Conservation (phyloP, 1,139 yeast genomes). For the Hyphopichia buzzinii region DNA sequence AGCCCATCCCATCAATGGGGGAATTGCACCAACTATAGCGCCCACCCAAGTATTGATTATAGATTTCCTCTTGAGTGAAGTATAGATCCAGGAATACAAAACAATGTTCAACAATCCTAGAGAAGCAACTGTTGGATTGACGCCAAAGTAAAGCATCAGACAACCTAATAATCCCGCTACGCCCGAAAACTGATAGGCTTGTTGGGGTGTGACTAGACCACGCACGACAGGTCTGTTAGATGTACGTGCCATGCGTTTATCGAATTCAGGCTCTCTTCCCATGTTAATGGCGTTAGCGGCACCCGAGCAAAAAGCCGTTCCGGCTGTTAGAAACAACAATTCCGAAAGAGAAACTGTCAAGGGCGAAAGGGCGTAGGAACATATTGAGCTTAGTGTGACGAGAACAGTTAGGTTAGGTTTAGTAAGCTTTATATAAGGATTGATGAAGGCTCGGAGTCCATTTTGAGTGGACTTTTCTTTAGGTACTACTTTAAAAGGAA, state of each 20-base stretch:
- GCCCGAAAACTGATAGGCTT: conserved; percentile 81
- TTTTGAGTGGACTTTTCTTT: conserved; percentile 15
- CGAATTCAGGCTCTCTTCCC: conserved; percentile 94
- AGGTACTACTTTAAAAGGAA: conserved; percentile 61
- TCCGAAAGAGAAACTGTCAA: conserved; percentile 68
- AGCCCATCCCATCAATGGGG: conserved; percentile 99
- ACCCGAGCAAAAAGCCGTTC: conserved; percentile 86
- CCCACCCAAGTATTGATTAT: conserved; percentile 98
- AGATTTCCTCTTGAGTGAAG: conserved; percentile 81
- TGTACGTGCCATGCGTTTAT: conserved; percentile 85
- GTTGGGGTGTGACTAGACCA: conserved; percentile 69
- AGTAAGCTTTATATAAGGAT: conserved; percentile 73
- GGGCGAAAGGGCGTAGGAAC: conserved; percentile 93
- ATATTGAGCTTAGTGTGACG: conserved; percentile 87
- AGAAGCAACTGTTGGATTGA: conserved; percentile 78
- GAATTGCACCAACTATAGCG: conserved; percentile 96
- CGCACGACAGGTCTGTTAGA: conserved; percentile 87
- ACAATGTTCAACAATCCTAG: conserved; percentile 77
- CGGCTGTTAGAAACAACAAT: conserved; percentile 69
- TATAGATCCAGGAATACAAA: conserved; percentile 85
- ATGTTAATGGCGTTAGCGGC: conserved; percentile 96
- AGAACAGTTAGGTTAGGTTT: conserved; percentile 87
- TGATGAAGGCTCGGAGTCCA: conserved; percentile 32
- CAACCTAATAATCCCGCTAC: conserved; percentile 71
- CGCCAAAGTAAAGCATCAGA: conserved; percentile 68